Base-by-base conservation (phyloP, 306 rosid species). In the Sindora glabra region DNA sequence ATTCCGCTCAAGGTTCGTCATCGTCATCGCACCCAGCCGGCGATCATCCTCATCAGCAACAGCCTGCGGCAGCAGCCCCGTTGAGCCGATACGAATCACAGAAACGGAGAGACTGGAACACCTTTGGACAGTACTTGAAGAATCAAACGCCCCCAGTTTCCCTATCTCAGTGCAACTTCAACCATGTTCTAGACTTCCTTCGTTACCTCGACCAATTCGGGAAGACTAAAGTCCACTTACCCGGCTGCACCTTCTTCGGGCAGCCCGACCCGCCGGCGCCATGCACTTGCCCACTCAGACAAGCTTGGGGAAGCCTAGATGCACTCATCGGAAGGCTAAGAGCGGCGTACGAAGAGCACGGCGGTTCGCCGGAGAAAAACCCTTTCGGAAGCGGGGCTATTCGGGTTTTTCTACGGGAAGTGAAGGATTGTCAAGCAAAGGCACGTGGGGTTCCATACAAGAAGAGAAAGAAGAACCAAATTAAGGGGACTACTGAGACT, bases 241-340 rank as follows among this genome's bases (percentile, higher is more conserved):
- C 78, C 44, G 85, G 94, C 10, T 90, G 97, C 39, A 77, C 84
- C 44, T 90, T 87, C 47, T 90, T 87, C 5, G 97, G 97, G 19
- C 97, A 87, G 39, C 94, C 97, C 0, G 97, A 90, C 66, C 97
- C 97, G 3, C 97, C 97, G 0, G 87, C 90, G 0, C 94, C 95
- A 1, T 90, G 97, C 65, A 76, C 90, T 6, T 90, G 95, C 61
- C 97, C 97, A 0, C 86, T 90, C 13, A 47, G 81, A 44, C 97
- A 90, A 64, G 97, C 97, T 0, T 90, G 97, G 97, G 97, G 97
- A 3, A 90, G 95, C 60, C 94, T 90, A 0, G 97, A 90, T 14
- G 94, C 97, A 0, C 85, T 87, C 49, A 90, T 90, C 65, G 97
- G 97, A 3, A 74, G 97, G 12, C 90, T 90, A 0, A 65, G 97